Conservation (phyloP, 148 eudicot genomes). For the Pharnaceum exiguum region DNA sequence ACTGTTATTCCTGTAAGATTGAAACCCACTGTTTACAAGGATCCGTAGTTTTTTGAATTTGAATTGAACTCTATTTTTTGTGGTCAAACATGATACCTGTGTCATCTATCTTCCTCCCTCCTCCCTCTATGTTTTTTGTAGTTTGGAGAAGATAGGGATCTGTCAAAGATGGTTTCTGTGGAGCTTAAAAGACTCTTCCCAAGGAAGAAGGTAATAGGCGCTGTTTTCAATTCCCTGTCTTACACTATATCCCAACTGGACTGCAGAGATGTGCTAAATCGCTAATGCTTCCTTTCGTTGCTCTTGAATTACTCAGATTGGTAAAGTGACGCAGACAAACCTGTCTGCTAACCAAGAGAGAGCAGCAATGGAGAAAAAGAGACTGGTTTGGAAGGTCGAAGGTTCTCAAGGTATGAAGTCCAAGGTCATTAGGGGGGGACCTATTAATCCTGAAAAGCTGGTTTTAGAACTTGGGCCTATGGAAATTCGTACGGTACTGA, state of each 20-base stretch:
- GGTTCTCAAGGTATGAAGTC: slow-evolving; percentile 29
- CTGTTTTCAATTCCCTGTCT: background rate
- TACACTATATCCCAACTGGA: background rate
- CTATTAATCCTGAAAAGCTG: slow-evolving; percentile 55
- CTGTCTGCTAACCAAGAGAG: slow-evolving; percentile 88
- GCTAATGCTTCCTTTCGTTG: background rate
- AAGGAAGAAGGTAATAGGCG: slow-evolving; percentile 45
- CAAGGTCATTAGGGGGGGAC: slow-evolving; percentile 53
- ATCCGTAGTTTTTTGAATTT: background rate
- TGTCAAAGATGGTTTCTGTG: slow-evolving; percentile 61
- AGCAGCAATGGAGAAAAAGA: slow-evolving; percentile 68
- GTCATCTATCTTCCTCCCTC: background rate
- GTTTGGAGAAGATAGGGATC: slow-evolving; percentile 93
- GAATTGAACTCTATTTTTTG: too few species aligned
- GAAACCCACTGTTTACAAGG: too few species aligned
- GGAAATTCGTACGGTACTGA: slow-evolving; percentile 86
- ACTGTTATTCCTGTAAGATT: too few species aligned
- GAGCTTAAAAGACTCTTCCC: slow-evolving; percentile 72
- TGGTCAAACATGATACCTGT: background rate
- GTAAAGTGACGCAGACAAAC: slow-evolving; percentile 35
- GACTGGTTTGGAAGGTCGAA: slow-evolving; percentile 72
- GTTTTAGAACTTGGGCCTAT: slow-evolving; percentile 77
- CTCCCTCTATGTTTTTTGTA: slow-evolving; percentile 15
- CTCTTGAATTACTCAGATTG: slow-evolving; percentile 20
- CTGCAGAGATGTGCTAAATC: too few species aligned